Conservation (phyloP, 495 filamentous ascomycete genomes). For the Podospora didyma region DNA sequence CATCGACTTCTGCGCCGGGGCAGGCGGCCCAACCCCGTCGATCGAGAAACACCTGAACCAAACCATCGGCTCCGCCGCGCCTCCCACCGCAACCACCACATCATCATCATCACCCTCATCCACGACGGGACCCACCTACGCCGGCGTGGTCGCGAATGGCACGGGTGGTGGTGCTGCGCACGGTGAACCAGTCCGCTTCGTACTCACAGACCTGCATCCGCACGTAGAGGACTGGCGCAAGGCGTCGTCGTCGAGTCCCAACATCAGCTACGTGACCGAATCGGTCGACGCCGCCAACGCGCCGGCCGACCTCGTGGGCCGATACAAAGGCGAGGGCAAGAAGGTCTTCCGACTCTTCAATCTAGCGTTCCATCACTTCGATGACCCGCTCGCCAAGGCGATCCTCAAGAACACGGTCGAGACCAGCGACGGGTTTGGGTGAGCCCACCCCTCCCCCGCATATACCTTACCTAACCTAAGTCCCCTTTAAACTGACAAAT, state of each 20-base stretch:
- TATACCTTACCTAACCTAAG: background rate
- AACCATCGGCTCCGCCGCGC: conserved; percentile 19
- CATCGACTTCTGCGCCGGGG: conserved; percentile 73
- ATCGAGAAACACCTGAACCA: conserved; percentile 56
- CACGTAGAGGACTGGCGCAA: conserved; percentile 58
- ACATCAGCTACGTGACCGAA: conserved; percentile 50
- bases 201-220: conserved; percentile 68
- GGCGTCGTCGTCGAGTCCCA: conserved; percentile 43
- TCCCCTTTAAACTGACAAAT: background rate
- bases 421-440: conserved; percentile 62
- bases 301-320: conserved; percentile 39
- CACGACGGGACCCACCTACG: conserved; percentile 1
- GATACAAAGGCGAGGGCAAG: conserved; percentile 31
- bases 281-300: conserved; percentile 60
- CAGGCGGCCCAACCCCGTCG: conserved; percentile 62
- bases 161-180: background rate
- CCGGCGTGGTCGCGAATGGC: conserved; percentile 1
- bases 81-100: background rate
- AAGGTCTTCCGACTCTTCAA: conserved; percentile 65
- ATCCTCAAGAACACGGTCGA: conserved; percentile 60
- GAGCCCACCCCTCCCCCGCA: conserved; percentile 10
- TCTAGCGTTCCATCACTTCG: conserved; percentile 75
- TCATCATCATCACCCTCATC: background rate
- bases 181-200: conserved; percentile 49
- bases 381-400: conserved; percentile 51